phyloP scores from a whole-genome alignment of 2,329 filamentous ascomycete species.

The Phialocephala sp. region DNA sequence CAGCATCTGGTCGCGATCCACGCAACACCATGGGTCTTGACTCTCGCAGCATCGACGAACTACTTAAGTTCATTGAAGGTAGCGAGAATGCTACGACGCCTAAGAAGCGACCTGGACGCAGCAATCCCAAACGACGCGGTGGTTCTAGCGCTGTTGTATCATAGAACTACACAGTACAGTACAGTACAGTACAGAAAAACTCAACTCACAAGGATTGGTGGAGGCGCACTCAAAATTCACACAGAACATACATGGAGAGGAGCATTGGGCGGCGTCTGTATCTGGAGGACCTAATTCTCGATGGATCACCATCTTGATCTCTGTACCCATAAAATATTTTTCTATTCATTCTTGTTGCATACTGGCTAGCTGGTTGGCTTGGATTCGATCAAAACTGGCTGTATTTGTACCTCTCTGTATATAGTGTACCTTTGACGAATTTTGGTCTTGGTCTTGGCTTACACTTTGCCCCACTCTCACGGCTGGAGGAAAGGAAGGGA shows the following conservation, averaged over 20 bases:
- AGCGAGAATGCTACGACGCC: slow-evolving; percentile 56
- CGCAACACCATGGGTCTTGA: slow-evolving; percentile 57
- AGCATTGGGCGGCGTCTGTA: slow-evolving; percentile 10
- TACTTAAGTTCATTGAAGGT: slow-evolving; percentile 94
- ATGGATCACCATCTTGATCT: not conserved
- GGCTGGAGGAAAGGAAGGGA: not conserved
- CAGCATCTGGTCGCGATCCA: slow-evolving; percentile 45
- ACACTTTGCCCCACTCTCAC: slow-evolving; percentile 13
- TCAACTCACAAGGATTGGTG: slow-evolving; percentile 3
- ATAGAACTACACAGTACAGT: slow-evolving; percentile 14
- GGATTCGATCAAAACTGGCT: not conserved
- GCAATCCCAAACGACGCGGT: slow-evolving; percentile 62
- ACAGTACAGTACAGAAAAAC: slow-evolving; percentile 1
- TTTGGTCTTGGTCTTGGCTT: not conserved
- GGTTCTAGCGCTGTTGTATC: slow-evolving; percentile 31
- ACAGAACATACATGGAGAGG: slow-evolving; percentile 8
- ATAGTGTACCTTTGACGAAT: not conserved
- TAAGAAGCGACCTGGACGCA: slow-evolving; percentile 62
- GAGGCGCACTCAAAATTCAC: slow-evolving; percentile 3
- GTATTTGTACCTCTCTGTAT: slow-evolving; percentile 16
- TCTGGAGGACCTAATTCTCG: not conserved
- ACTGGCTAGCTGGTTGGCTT: not conserved
- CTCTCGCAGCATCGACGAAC: slow-evolving; percentile 86
- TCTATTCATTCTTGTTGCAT: not conserved
- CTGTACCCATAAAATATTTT: slow-evolving; percentile 6